phyloP scores from a whole-genome alignment of 371 early-diverging fungal genomes.

The Polyrhizophydium stewartii region DNA sequence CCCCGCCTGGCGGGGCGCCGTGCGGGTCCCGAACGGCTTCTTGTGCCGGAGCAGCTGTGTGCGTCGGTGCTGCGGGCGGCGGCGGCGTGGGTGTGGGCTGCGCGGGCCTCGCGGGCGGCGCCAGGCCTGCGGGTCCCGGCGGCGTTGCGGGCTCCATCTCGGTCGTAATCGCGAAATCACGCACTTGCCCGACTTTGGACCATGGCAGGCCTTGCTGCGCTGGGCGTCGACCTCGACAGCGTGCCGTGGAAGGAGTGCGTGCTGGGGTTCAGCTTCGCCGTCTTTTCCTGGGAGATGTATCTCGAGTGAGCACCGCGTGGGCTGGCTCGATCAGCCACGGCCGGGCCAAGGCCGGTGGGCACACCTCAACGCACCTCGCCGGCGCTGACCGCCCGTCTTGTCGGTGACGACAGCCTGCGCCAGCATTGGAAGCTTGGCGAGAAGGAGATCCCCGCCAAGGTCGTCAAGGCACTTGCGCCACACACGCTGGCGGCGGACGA shows the following conservation, averaged over 20 bases:
- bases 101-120: no score
- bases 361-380: not conserved
- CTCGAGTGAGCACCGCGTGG: constrained; percentile 33
- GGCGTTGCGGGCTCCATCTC: no score
- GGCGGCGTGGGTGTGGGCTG: no score
- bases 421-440: constrained; percentile 60
- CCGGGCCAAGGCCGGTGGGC: not conserved
- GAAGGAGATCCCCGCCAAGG: constrained; percentile 27
- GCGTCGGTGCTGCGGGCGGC: no score
- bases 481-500: constrained; percentile 29
- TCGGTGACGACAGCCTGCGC: constrained; percentile 45
- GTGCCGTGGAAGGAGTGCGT: constrained; percentile 62
- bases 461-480: constrained; percentile 59
- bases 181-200: no score
- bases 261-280: constrained; percentile 58
- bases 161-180: no score
- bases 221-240: not conserved
- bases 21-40: no score
- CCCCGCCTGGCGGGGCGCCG: no score
- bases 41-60: no score
- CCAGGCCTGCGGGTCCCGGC: no score
- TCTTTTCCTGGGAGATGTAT: constrained; percentile 66
- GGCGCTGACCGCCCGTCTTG: no score
- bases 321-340: not conserved
- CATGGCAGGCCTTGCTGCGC: not conserved